These are phyloP conservation scores for Saksenaea oblongispora DNA, from an alignment of 371 early-diverging fungal genomes.

Conservation along the genomic window DNA sequence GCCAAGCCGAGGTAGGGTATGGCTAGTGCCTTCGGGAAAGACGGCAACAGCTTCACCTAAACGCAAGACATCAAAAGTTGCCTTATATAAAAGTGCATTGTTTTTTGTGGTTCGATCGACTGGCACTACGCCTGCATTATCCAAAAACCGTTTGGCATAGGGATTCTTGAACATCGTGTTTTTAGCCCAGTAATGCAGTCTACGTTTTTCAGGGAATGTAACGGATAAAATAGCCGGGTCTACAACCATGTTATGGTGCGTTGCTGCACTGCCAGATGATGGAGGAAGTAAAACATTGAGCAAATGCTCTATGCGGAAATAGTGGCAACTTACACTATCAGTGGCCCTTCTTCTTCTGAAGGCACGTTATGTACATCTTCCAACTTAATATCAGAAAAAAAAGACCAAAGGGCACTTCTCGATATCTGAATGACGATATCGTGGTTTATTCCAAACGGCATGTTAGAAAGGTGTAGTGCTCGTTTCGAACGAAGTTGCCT, in stretches of 20 bases:
- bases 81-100: slow-evolving; percentile 47
- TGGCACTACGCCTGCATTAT: slow-evolving; percentile 54
- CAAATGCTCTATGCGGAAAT: background rate
- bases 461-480: slow-evolving; percentile 9
- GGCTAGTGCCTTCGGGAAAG: slow-evolving; percentile 62
- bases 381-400: slow-evolving; percentile 43
- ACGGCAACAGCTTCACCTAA: slow-evolving; percentile 56
- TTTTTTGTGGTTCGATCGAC: slow-evolving; percentile 61
- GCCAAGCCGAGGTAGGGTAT: slow-evolving; percentile 47
- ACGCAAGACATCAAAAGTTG: slow-evolving; percentile 50
- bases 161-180: slow-evolving; percentile 53
- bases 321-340: slow-evolving; percentile 39
- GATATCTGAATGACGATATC: slow-evolving; percentile 45
- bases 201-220: slow-evolving; percentile 47
- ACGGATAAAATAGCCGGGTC: slow-evolving; percentile 55
- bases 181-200: slow-evolving; percentile 64
- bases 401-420: slow-evolving; percentile 50
- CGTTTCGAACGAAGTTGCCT: slow-evolving; percentile 2
- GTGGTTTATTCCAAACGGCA: slow-evolving; percentile 52
- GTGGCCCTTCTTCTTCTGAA: slow-evolving; percentile 32
- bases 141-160: slow-evolving; percentile 36
- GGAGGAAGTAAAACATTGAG: background rate
- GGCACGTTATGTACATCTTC: slow-evolving; percentile 42
- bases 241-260: slow-evolving; percentile 62
- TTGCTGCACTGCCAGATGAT: slow-evolving; percentile 37